Percentiles rank a stretch among this genome's conserved stretches.
phyloP scores from a whole-genome alignment of 2,329 filamentous ascomycete genomes.

The Monosporascus sp. region DNA sequence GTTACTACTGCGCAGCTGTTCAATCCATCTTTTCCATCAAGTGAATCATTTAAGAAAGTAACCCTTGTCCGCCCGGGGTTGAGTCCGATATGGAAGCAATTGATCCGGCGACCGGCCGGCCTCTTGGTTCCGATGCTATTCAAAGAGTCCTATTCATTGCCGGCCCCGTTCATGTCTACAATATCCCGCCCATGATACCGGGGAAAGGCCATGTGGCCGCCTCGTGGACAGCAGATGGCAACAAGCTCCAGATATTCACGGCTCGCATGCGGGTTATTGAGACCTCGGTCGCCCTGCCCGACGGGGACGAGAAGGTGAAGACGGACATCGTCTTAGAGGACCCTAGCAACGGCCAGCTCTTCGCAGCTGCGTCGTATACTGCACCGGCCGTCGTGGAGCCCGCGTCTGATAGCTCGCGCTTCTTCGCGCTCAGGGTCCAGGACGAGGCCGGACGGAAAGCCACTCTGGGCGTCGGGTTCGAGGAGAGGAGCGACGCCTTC shows the following conservation, averaged over 20 bases:
- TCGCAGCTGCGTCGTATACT: constrained; percentile 78
- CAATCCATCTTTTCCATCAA: too few species aligned
- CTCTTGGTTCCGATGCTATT: constrained; percentile 70
- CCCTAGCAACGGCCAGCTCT: constrained; percentile 63
- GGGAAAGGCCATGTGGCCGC: constrained; percentile 75
- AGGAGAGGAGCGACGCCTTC: constrained; percentile 79
- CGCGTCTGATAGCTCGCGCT: constrained; percentile 72
- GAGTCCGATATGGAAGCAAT: constrained; percentile 48
- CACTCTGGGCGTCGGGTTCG: constrained; percentile 77
- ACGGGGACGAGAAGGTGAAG: constrained; percentile 52
- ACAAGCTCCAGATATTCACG: constrained; percentile 76
- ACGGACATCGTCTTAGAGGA: constrained; percentile 79
- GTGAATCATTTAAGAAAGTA: too few species aligned
- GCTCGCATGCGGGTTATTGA: constrained; percentile 75
- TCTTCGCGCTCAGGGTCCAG: constrained; percentile 78
- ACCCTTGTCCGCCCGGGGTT: too few species aligned
- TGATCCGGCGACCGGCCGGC: constrained; percentile 65
- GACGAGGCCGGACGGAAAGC: constrained; percentile 72
- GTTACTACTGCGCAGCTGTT: too few species aligned
- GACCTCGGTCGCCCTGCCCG: constrained; percentile 51
- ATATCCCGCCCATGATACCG: constrained; percentile 72
- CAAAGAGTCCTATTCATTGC: constrained; percentile 79
- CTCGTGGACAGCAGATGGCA: constrained; percentile 66
- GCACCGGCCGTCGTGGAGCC: constrained; percentile 63
- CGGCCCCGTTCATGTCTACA: constrained; percentile 74